A percentile compares a stretch with the other conserved stretches of the same genome.
Evolutionary conservation across 805 yeast species (phyloP).

Genomic region (Candida vartiovaarae): DNA sequence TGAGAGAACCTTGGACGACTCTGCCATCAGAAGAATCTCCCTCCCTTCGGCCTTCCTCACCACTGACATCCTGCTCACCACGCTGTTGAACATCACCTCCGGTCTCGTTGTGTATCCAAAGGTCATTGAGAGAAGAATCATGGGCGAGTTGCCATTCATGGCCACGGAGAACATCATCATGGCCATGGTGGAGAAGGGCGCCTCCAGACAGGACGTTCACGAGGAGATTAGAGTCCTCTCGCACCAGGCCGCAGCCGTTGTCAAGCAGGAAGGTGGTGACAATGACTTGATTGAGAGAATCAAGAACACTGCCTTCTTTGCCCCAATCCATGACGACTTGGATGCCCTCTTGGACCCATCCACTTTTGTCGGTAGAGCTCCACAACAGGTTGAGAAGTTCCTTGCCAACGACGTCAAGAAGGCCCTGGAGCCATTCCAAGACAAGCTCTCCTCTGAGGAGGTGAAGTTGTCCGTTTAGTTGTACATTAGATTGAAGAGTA

Average conservation of each 20-base stretch:
- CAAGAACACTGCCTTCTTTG: slow-evolving; percentile 67
- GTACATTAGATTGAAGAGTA: no score
- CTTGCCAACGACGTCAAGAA: slow-evolving; percentile 75
- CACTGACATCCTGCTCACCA: slow-evolving; percentile 86
- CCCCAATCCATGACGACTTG: slow-evolving; percentile 83
- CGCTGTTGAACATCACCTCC: slow-evolving; percentile 84
- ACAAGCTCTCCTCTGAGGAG: slow-evolving; percentile 53
- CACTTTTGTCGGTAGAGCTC: slow-evolving; percentile 97
- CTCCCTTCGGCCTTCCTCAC: slow-evolving; percentile 95
- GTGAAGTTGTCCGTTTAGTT: slow-evolving; percentile 70
- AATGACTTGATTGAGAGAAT: slow-evolving; percentile 92
- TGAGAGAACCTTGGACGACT: slow-evolving; percentile 96
- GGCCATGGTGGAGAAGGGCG: slow-evolving; percentile 99
- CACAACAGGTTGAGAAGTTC: slow-evolving; percentile 94
- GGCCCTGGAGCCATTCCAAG: slow-evolving; percentile 66
- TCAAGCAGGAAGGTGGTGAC: slow-evolving; percentile 97
- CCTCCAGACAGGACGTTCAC: slow-evolving; percentile 96
- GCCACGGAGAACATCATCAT: slow-evolving; percentile 98
- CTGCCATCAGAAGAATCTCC: slow-evolving; percentile 95
- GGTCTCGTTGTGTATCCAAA: slow-evolving; percentile 98
- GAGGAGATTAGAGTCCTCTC: slow-evolving; percentile 95
- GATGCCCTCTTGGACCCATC: slow-evolving; percentile 80
- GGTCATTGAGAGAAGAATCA: slow-evolving; percentile 95
- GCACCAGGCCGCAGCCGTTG: slow-evolving; percentile 96
- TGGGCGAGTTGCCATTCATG: slow-evolving; percentile 95